phyloP scores from a whole-genome alignment of 176 grass and related monocot species.

The Echinochloa phyllopogon region DNA sequence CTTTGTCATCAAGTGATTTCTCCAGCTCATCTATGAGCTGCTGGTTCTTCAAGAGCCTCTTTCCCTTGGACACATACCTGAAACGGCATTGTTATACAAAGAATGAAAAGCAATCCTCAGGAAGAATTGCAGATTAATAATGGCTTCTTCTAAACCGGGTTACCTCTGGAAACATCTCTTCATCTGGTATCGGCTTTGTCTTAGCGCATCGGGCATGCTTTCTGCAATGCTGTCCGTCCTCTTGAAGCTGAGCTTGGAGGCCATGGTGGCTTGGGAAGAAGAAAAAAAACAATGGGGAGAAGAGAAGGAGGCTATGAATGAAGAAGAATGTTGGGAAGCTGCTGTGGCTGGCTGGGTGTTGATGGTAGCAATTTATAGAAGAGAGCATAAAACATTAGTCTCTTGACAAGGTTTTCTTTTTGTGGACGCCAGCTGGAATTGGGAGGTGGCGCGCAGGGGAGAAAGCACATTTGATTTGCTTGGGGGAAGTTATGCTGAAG shows the following conservation, averaged over 20 bases:
- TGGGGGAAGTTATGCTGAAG: constrained; percentile 66
- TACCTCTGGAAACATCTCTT: constrained; percentile 88
- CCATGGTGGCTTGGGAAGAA: constrained; percentile 45
- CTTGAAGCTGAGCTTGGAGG: constrained; percentile 71
- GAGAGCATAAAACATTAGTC: constrained; percentile 42
- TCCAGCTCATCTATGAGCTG: constrained; percentile 84
- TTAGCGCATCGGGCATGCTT: constrained; percentile 81
- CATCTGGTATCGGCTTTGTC: constrained; percentile 95
- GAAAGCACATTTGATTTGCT: constrained; percentile 68
- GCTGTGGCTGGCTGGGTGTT: constrained; percentile 43
- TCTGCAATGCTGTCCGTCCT: constrained; percentile 85
- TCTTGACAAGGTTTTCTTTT: constrained; percentile 48
- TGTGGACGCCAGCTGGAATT: constrained; percentile 52
- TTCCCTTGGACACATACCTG: constrained; percentile 90
- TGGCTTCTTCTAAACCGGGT: neutral
- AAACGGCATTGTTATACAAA: constrained; percentile 8
- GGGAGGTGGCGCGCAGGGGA: constrained; percentile 44
- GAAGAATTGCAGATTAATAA: neutral
- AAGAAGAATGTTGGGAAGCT: constrained; percentile 27
- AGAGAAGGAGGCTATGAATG: neutral
- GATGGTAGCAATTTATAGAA: constrained; percentile 68
- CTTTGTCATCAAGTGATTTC: constrained; percentile 91
- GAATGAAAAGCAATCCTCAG: neutral
- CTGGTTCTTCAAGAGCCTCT: constrained; percentile 87
- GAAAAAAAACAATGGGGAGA: neutral